phyloP scores from a whole-genome alignment of 208 protist genomes.

The Trypanosoma lewisi region DNA sequence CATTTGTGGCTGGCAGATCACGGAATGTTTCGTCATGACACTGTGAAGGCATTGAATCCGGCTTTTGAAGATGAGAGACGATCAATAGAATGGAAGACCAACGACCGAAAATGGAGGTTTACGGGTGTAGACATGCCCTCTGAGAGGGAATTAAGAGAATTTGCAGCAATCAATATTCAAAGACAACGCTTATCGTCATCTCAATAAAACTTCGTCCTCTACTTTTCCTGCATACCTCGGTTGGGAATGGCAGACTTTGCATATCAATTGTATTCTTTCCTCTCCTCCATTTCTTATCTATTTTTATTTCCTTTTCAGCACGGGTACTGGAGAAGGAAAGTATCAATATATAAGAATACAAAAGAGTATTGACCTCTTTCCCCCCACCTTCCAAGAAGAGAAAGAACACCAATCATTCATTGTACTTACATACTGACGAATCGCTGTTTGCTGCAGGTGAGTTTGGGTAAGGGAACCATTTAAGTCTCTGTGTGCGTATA shows the following conservation, averaged over 20 bases:
- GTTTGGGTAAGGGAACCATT: neutral
- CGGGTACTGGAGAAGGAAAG: no score
- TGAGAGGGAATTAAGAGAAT: constrained; percentile 75
- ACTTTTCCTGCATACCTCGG: constrained; percentile 7
- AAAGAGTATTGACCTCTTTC: no score
- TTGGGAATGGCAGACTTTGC: neutral
- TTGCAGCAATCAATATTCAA: constrained; percentile 86
- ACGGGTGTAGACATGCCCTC: constrained; percentile 80
- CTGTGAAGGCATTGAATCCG: constrained; percentile 83
- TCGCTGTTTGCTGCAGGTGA: neutral
- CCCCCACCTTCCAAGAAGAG: no score
- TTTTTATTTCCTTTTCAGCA: neutral
- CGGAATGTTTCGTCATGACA: constrained; percentile 85
- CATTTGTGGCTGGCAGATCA: constrained; percentile 88
- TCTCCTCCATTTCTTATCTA: neutral
- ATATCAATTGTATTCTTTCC: neutral
- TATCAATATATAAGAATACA: no score
- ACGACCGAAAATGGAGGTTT: constrained; percentile 86
- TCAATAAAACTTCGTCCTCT: neutral
- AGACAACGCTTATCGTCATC: constrained; percentile 28
- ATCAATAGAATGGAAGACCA: constrained; percentile 80
- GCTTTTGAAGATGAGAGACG: constrained; percentile 85
- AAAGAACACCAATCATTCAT: neutral
- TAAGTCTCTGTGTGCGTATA: neutral
- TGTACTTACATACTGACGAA: neutral